Base-by-base conservation (phyloP, 768 basidiomycete genomes). In the Lentinula edodes region DNA sequence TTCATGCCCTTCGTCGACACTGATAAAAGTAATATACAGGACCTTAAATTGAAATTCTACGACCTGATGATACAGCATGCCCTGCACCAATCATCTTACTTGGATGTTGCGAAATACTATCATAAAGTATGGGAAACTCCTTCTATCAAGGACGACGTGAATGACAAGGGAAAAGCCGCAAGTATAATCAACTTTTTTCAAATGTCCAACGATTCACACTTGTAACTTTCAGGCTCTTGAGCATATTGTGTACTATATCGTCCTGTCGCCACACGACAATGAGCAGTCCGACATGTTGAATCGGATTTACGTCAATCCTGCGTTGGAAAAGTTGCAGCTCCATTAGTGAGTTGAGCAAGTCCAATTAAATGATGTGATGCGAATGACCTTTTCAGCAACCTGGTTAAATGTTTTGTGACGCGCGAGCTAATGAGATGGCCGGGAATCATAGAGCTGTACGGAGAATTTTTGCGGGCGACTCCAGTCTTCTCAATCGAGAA, bases 81-180 rank as follows among this genome's bases (percentile, higher is more conserved):
- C 20, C 80, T 99, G 15, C 90, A 91, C 65, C 83, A 89, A 64
- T 84, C 83, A 63, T 83, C 87, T 28, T 98, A 97, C 71, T 83
- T 99, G 18, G 95, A 98, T 65, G 93, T 91, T 6, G 94, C 94
- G 42, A 95, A 96, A 71, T 88, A 95, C 68, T 98, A 95, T 71
- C 83, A 96, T 76, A 95, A 95, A 70, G 90, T 99, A 43, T 98
- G 95, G 93, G 95, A 97, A 71, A 98, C 96, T 13, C 92, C 95
- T 6, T 88, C 92, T 51, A 89, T 99, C 75, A 93, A 94, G 74
- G 86, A 87, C 46, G 95, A 97, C 65, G 84, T 81, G 43, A 80
- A 72, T 18, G 84, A 79, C 67, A 89, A 91, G 64, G 88, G 86
- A 43, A 83, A 83, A 67, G 77, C 83, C 50, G 90, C 90, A 70